Evolutionary conservation across 2,329 filamentous ascomycete genomes (phyloP).

Genomic region (Pseudonectria foliicola): DNA sequence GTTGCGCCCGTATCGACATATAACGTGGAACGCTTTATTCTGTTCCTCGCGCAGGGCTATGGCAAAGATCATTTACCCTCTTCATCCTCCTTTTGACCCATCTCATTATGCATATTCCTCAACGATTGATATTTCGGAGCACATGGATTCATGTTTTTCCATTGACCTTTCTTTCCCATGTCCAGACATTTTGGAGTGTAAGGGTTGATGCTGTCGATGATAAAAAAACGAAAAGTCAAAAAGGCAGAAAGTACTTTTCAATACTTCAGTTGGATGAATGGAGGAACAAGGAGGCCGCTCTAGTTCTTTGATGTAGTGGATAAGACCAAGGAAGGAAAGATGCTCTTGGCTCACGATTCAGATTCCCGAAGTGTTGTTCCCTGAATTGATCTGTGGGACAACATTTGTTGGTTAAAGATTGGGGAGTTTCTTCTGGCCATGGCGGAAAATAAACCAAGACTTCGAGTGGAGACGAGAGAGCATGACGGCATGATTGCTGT

Average conservation of each 20-base stretch:
- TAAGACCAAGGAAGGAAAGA: no score
- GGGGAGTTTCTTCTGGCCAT: slow-evolving; percentile 8
- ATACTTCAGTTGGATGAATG: slow-evolving; percentile 24
- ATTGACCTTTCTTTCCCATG: slow-evolving; percentile 12
- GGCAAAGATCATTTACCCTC: slow-evolving; percentile 3
- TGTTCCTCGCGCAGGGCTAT: slow-evolving; percentile 1
- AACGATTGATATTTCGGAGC: no score
- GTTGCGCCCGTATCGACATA: slow-evolving; percentile 3
- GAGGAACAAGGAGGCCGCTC: not conserved
- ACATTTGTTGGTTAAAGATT: no score
- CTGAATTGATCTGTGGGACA: no score
- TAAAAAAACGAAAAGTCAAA: slow-evolving; percentile 12
- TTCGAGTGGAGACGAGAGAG: slow-evolving; percentile 9
- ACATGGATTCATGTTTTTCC: not conserved
- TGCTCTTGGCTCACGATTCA: no score
- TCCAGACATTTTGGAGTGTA: slow-evolving; percentile 7
- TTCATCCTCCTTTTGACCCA: slow-evolving; percentile 9
- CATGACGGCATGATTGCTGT: slow-evolving; percentile 19
- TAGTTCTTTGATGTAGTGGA: no score
- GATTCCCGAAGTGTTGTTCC: no score
- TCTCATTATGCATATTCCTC: no score
- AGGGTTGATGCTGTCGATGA: slow-evolving; percentile 11
- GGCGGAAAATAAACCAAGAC: slow-evolving; percentile 5
- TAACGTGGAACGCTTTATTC: slow-evolving; percentile 1
- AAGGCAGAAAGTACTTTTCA: slow-evolving; percentile 15